These are phyloP conservation scores for Punica granatum DNA, from an alignment of 345 rosid genomes.

Conservation along the genomic window DNA sequence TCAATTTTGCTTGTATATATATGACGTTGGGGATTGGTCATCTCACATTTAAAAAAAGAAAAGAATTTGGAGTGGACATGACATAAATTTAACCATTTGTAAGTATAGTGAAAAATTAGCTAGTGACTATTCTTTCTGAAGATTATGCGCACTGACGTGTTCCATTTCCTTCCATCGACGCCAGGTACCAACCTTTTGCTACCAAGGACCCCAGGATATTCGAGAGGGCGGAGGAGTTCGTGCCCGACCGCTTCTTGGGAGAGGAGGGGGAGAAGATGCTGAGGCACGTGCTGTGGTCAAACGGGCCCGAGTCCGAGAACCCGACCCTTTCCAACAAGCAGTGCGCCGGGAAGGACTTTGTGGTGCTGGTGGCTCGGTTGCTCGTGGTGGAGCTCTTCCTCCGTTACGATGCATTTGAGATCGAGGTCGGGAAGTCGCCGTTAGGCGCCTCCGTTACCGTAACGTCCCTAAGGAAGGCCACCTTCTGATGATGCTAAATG, in stretches of 20 bases:
- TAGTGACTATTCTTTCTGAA: not conserved
- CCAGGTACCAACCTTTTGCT: slow-evolving; percentile 62
- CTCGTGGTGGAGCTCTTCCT: slow-evolving; percentile 67
- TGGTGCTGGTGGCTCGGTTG: slow-evolving; percentile 59
- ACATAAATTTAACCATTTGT: too few species aligned
- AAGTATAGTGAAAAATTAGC: too few species aligned
- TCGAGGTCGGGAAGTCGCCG: slow-evolving; percentile 43
- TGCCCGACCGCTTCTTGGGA: slow-evolving; percentile 66
- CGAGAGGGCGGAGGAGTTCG: slow-evolving; percentile 60
- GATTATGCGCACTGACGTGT: not conserved
- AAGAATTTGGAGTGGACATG: too few species aligned
- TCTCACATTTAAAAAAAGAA: too few species aligned
- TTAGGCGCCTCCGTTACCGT: slow-evolving; percentile 48
- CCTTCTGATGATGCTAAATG: slow-evolving; percentile 23
- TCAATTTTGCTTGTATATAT: too few species aligned
- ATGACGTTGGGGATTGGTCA: too few species aligned
- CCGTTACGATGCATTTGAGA: slow-evolving; percentile 74
- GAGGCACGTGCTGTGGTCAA: slow-evolving; percentile 81
- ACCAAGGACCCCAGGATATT: slow-evolving; percentile 77
- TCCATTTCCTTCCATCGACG: not conserved
- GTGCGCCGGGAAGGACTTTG: slow-evolving; percentile 87
- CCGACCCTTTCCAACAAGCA: slow-evolving; percentile 67
- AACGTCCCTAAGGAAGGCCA: slow-evolving; percentile 55
- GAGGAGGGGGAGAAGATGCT: slow-evolving; percentile 63
- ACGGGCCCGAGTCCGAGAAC: slow-evolving; percentile 68